Evolutionary conservation across 192 early-diverging fungal genomes (phyloP).

Genomic region (Chytriomyces confervae): DNA sequence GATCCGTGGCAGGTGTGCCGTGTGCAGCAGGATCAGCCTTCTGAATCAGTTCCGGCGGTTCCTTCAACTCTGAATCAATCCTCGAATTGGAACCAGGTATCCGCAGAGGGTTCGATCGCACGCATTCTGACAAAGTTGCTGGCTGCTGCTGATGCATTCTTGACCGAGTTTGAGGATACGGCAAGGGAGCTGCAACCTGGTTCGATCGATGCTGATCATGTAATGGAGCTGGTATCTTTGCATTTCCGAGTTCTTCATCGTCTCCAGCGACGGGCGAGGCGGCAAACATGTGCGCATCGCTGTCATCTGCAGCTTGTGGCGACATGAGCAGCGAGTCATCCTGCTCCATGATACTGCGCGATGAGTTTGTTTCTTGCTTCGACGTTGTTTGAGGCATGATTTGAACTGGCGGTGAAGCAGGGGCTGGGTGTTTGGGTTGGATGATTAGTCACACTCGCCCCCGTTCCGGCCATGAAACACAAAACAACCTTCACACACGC

Average conservation of each 20-base stretch:
- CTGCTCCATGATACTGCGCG: not conserved
- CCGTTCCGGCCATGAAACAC: not conserved
- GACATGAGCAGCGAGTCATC: not conserved
- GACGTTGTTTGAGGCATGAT: not conserved
- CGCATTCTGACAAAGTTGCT: too few species aligned
- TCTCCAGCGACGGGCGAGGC: not conserved
- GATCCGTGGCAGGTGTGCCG: not conserved
- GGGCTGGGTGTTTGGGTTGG: not conserved
- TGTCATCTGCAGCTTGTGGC: not conserved
- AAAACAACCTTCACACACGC: not conserved
- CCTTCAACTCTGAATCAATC: not conserved
- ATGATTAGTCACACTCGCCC: not conserved
- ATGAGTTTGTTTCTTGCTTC: not conserved
- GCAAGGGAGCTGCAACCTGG: too few species aligned
- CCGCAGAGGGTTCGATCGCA: too few species aligned
- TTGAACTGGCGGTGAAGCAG: not conserved
- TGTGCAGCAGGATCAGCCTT: not conserved
- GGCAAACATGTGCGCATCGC: not conserved
- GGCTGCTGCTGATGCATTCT: too few species aligned
- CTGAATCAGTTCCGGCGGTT: conserved; percentile 1
- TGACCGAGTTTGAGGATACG: too few species aligned
- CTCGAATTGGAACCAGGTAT: too few species aligned
- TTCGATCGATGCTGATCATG: too few species aligned
- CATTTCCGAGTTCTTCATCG: not conserved
- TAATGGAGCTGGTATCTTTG: not conserved